A percentile compares a stretch with the other conserved stretches of the same genome.
Evolutionary conservation across 495 filamentous ascomycete species (phyloP).

Genomic region (Neurospora sp.): DNA sequence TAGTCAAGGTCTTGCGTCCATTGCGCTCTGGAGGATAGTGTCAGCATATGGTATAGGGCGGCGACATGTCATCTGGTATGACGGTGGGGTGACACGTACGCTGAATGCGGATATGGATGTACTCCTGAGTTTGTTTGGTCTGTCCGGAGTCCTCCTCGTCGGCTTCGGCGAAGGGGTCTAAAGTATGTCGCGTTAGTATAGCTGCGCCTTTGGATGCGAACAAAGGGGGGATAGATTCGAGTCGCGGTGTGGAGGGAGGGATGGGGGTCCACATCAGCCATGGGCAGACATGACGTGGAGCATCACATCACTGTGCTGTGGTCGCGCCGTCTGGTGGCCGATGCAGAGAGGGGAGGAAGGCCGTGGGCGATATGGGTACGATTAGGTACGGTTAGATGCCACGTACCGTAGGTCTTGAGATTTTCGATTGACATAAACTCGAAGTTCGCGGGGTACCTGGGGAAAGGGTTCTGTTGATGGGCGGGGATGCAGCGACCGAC

Average conservation of each 20-base stretch:
- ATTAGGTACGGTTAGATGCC: conserved; percentile 22
- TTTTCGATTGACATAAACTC: conserved; percentile 99
- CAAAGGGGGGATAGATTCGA: not conserved
- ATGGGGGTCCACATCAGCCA: not conserved
- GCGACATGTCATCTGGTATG: conserved; percentile 1
- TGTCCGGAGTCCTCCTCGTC: conserved; percentile 98
- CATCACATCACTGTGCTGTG: not conserved
- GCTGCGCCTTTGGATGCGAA: not conserved
- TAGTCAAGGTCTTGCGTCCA: conserved; percentile 99
- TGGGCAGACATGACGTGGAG: not conserved
- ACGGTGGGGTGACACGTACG: conserved; percentile 51
- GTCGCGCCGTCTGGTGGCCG: not conserved
- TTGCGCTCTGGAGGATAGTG: conserved; percentile 67
- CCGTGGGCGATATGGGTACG: not conserved
- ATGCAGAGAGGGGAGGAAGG: not conserved
- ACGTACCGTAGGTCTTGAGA: conserved; percentile 97
- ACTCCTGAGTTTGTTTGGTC: conserved; percentile 82
- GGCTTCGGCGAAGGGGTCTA: conserved; percentile 99
- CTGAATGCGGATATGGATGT: conserved; percentile 99
- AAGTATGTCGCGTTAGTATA: conserved; percentile 8
- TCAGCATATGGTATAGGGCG: not conserved
- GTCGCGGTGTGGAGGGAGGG: not conserved
- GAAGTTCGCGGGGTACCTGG: conserved; percentile 40
- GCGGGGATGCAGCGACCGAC: conserved; percentile 35
- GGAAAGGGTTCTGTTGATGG: conserved; percentile 30